phyloP scores from a whole-genome alignment of 441 rosid species.

The Pelargonium exstipulatum region DNA sequence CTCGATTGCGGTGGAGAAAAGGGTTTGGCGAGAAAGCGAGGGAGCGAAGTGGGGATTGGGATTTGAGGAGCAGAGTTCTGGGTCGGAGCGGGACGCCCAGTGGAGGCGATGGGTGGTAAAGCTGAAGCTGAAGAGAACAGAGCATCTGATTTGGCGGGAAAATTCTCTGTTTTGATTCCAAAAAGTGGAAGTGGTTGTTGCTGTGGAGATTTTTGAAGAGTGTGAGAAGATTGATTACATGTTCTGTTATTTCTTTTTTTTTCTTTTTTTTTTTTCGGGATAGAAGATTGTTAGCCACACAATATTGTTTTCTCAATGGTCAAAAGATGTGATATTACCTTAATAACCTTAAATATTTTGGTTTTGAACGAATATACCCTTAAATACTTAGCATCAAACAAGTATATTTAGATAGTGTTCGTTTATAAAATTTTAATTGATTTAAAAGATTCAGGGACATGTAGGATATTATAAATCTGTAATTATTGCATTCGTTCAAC shows the following conservation, averaged over 20 bases:
- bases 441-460: no score
- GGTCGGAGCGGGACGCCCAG: slow-evolving; percentile 14
- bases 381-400: no score
- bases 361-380: no score
- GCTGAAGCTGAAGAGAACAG: slow-evolving; percentile 24
- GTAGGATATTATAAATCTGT: no score
- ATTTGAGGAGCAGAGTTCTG: neutral
- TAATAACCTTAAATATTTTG: neutral
- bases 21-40: slow-evolving; percentile 24
- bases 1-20: neutral
- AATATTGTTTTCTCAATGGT: neutral
- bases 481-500: no score
- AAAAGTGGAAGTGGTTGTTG: neutral
- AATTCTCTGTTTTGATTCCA: neutral
- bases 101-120: slow-evolving; percentile 16
- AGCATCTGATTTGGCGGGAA: slow-evolving; percentile 43
- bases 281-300: neutral
- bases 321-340: neutral
- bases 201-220: neutral
- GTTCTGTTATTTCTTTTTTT: no score
- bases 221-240: no score
- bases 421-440: no score
- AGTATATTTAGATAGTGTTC: no score
- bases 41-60: slow-evolving; percentile 14
- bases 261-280: neutral